Percentiles rank a stretch among this genome's conserved stretches.
These are phyloP conservation scores for Claviceps cyperi DNA, from an alignment of 2,329 filamentous ascomycete genomes.

Conservation along the genomic window DNA sequence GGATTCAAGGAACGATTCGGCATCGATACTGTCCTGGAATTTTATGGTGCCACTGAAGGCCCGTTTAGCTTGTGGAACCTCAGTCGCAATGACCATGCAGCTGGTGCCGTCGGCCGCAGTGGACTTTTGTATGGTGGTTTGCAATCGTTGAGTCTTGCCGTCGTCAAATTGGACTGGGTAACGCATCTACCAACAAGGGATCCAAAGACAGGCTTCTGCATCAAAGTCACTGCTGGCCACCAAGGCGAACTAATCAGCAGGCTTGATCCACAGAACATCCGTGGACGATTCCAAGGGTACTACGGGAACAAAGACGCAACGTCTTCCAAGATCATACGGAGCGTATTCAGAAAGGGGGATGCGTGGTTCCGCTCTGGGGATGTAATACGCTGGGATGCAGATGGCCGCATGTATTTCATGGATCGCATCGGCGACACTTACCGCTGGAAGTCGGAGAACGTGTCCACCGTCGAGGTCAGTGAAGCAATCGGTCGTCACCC, in stretches of 20 bases:
- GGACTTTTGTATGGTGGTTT: conserved; percentile 47
- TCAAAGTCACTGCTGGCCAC: conserved; percentile 39
- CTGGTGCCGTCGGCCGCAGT: conserved; percentile 65
- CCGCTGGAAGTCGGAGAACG: conserved; percentile 73
- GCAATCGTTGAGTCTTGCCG: conserved; percentile 32
- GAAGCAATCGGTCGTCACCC: conserved; percentile 55
- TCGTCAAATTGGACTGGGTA: conserved; percentile 59
- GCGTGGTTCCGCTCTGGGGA: conserved; percentile 80
- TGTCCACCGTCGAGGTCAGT: conserved; percentile 71
- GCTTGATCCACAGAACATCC: conserved; percentile 51
- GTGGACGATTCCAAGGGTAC: conserved; percentile 65
- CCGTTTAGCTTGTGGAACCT: conserved; percentile 57
- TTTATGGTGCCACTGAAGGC: conserved; percentile 69
- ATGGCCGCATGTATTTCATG: conserved; percentile 65
- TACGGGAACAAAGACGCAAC: conserved; percentile 60
- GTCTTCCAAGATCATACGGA: conserved; percentile 55
- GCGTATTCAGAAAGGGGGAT: conserved; percentile 63
- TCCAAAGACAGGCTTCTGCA: conserved; percentile 54
- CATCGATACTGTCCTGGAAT: conserved; percentile 59
- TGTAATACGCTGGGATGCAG: conserved; percentile 52
- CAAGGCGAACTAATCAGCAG: conserved; percentile 62
- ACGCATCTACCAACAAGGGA: conserved; percentile 56
- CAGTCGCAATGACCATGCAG: conserved; percentile 54
- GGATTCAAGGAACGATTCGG: conserved; percentile 69
- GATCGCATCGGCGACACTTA: conserved; percentile 71